Evolutionary conservation across 352 stramenopile species (phyloP), one percentile per base, ranked within the genome.

Genomic region (Aphanomyces invadans): DNA sequence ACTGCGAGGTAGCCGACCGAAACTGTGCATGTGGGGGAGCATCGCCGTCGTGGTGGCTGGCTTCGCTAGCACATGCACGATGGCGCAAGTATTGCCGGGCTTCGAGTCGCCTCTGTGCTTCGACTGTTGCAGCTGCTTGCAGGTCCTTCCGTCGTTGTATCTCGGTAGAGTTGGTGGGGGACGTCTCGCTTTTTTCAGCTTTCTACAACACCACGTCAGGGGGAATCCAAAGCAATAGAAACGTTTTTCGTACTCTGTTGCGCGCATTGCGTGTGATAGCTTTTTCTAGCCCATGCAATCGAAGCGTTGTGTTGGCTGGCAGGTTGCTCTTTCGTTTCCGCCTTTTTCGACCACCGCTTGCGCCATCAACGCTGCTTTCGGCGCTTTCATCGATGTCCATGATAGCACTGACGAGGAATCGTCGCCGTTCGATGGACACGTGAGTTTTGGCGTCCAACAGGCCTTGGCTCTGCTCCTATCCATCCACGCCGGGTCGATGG

Each of bases 361-460:
- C 60, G 31, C 44, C 7, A 23, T 25, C 25, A 2, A 57, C 17
- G n/a, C 42, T 44, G 23, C 21, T 23, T 33, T 67, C 60, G 19
- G 33, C 48, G 46, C 48, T 17, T 57, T 36, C n/a, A 26, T 57
- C 25, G 28, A 26, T 26, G 17, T 42, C 3, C 79, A 57, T 91
- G 63, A 91, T 89, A 21, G 79, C 80, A 23, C 87, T 75, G 0
- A 91, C 73, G 51, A 91, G 89, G 51, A 91, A 91, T 1, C 75
- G 73, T 2, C 80, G 55, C 10, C 83, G 74, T 62, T 91, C 83
- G 76, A 89, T 88, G 0, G 80, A 89, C 4, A 91, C 56, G 42
- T 91, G 83, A 5, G 83, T 89, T 48, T 89, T 89, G 65, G 89
- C 88, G 11, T 87, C 80, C 11, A 91, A 68, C 31, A 88, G 87